Conservation (phyloP, 2,329 filamentous ascomycete species). For the Monosporascus ibericus region DNA sequence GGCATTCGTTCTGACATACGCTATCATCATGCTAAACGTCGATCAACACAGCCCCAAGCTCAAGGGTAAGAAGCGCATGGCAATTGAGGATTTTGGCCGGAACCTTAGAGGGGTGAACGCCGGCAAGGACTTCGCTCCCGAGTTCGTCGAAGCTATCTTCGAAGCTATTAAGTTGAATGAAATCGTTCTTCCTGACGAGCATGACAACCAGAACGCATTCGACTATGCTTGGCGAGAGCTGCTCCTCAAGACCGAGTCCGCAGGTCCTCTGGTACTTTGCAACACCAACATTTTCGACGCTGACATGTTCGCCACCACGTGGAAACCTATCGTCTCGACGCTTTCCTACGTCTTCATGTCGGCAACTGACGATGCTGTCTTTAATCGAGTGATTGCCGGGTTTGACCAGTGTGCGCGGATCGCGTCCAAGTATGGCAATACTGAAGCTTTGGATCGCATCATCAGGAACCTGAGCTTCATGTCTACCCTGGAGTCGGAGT, state of each 20-base stretch:
- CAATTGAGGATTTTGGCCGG: constrained; percentile 70
- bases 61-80: constrained; percentile 75
- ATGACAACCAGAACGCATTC: constrained; percentile 93
- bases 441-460: constrained; percentile 86
- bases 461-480: constrained; percentile 86
- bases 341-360: constrained; percentile 99
- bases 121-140: constrained; percentile 73
- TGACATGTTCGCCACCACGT: constrained; percentile 95
- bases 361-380: constrained; percentile 92
- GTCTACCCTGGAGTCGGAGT: constrained; percentile 76
- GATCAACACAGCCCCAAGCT: constrained; percentile 95
- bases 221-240: constrained; percentile 98
- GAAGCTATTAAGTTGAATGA: constrained; percentile 88
- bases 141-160: constrained; percentile 82
- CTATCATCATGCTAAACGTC: constrained; percentile 95
- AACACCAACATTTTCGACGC: constrained; percentile 94
- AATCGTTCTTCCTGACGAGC: constrained; percentile 94
- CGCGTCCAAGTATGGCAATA: constrained; percentile 75
- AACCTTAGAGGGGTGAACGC: constrained; percentile 90
- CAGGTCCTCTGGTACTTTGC: constrained; percentile 69
- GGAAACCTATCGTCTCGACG: constrained; percentile 91
- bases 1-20: constrained; percentile 86
- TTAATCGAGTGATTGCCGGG: constrained; percentile 84
- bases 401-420: constrained; percentile 96
- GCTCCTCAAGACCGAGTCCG: constrained; percentile 72